Percentiles rank a stretch among this genome's conserved stretches.
Evolutionary conservation across 2,329 filamentous ascomycete species (phyloP).

Genomic region (Keithomyces neogunnii): DNA sequence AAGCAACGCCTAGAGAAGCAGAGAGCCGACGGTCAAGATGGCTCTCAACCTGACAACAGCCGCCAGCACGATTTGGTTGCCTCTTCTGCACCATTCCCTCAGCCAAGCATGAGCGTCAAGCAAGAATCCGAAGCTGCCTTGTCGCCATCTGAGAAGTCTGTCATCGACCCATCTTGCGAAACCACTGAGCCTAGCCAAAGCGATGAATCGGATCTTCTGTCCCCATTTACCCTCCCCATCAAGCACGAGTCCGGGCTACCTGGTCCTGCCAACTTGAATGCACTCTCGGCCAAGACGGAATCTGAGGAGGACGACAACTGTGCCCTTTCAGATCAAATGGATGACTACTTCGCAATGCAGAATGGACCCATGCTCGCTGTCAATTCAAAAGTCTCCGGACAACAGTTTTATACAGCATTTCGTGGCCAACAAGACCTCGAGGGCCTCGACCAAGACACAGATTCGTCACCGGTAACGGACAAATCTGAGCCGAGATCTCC

Average conservation of each 20-base stretch:
- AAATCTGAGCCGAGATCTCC: slow-evolving; percentile 35
- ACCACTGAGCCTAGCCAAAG: slow-evolving; percentile 16
- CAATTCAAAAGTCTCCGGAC: slow-evolving; percentile 2
- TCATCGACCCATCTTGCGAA: slow-evolving; percentile 15
- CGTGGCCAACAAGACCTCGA: slow-evolving; percentile 2
- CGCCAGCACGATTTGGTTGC: slow-evolving; percentile 28
- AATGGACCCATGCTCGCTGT: slow-evolving; percentile 7
- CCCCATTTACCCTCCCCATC: slow-evolving; percentile 4
- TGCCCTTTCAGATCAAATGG: slow-evolving; percentile 8
- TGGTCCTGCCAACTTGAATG: neutral
- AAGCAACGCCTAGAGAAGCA: slow-evolving; percentile 28
- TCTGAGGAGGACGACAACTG: slow-evolving; percentile 9
- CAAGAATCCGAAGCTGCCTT: slow-evolving; percentile 7
- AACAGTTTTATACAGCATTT: slow-evolving; percentile 5
- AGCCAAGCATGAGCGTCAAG: slow-evolving; percentile 14
- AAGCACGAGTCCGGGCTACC: slow-evolving; percentile 1
- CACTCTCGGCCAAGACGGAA: neutral
- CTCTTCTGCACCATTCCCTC: slow-evolving; percentile 32
- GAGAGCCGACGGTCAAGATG: slow-evolving; percentile 15
- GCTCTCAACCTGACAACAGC: slow-evolving; percentile 19
- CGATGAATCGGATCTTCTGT: slow-evolving; percentile 16
- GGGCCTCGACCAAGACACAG: neutral
- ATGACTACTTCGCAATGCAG: slow-evolving; percentile 12
- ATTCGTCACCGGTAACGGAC: slow-evolving; percentile 7
- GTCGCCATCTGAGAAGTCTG: slow-evolving; percentile 12